Base-by-base conservation (phyloP, 805 yeast species). In the Teunomyces cretensis region DNA sequence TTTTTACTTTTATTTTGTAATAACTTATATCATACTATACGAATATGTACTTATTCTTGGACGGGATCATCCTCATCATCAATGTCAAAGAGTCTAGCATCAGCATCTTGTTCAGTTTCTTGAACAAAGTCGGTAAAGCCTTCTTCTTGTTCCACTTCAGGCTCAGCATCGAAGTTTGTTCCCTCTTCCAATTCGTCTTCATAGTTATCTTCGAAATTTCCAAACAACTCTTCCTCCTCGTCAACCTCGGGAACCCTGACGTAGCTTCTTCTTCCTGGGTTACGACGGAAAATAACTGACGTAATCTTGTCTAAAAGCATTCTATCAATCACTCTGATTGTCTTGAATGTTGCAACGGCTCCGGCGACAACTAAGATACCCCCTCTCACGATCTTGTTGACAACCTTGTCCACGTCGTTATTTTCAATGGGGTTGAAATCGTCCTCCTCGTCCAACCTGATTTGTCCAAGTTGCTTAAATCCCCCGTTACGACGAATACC, bases 401-500 rank as follows among this genome's bases (percentile, higher is more conserved):
- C 84, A 8, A 78, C 73, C 30, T 68, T 71, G 53, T 85, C 90
- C 6, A 80, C 73, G 6, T 61, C 53, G 52, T 83, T 84, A 49
- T 86, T 80, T 58, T 85, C 91, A 39, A 84, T 77, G 3, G 75
- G 76, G n/a, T 68, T 64, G 51, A 77, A 72, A 48, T 66, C 76
- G 41, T 80, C 86, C 26, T 83, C 89, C 30, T 83, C 89, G 40
- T 89, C 96, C 38, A 91, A 74, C 51, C 95, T 74, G 48, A 91
- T 91, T 62, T 86, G 95, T 13, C 97, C 97, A 62, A 88, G 83
- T 54, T 87, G 74, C 28, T 79, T 66, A 61, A 84, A 81, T 0
- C 90, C 90, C 17, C 91, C 91, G 59, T 84, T 84, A 53, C 90
- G 73, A 47, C 88, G 80, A 48, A 88, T 81, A 43, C 95, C 96